These are phyloP conservation scores for Macrophomina pseudophaseolina DNA, from an alignment of 2,329 filamentous ascomycete genomes.

Conservation along the genomic window DNA sequence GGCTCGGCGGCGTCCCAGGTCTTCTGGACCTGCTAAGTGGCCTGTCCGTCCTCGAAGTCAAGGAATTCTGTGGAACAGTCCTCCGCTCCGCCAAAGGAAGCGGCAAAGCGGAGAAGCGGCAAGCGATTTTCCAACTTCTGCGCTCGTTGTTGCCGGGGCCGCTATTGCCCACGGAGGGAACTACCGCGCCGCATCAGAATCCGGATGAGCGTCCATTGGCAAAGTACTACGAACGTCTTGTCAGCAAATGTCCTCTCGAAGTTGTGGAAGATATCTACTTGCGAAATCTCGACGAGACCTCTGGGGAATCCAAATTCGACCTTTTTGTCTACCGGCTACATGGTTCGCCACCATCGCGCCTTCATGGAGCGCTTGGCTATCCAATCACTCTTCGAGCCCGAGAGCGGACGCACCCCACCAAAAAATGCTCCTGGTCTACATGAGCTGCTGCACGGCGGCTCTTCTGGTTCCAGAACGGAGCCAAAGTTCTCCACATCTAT, in stretches of 20 bases:
- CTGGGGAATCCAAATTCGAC: not conserved
- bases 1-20: slow-evolving; percentile 35
- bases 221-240: not conserved
- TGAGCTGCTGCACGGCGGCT: not conserved
- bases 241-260: not conserved
- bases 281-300: not conserved
- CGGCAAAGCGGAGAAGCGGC: not conserved
- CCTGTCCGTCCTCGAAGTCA: not conserved
- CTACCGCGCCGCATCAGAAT: not conserved
- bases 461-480: not conserved
- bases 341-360: not conserved
- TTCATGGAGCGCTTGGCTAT: not conserved
- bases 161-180: not conserved
- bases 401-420: too few species aligned
- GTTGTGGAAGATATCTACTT: not conserved
- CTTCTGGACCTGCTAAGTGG: slow-evolving; percentile 31
- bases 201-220: not conserved
- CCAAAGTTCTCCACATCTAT: not conserved
- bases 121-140: not conserved
- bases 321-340: not conserved
- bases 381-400: not conserved
- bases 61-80: not conserved
- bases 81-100: not conserved
- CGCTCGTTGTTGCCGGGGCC: not conserved
- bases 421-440: not conserved